phyloP scores from a whole-genome alignment of 2,329 filamentous ascomycete genomes.

The Talaromyces atroroseus region DNA sequence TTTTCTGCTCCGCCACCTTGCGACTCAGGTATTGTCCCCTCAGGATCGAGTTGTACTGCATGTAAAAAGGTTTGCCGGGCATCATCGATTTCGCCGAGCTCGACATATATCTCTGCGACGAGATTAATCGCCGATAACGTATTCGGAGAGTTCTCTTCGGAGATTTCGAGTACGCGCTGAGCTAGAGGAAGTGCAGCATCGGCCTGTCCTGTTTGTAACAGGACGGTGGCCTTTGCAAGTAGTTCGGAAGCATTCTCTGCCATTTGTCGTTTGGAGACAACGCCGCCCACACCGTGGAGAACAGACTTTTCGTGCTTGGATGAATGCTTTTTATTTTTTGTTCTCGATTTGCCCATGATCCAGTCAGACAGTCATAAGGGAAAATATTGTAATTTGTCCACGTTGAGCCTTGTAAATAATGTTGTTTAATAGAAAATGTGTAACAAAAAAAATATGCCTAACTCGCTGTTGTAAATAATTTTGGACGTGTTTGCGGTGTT shows the following conservation, averaged over 20 bases:
- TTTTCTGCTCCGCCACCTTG: conserved; percentile 84
- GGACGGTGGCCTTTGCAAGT: conserved; percentile 51
- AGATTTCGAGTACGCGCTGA: conserved; percentile 45
- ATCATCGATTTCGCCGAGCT: conserved; percentile 72
- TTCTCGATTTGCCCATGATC: conserved; percentile 50
- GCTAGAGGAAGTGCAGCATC: conserved; percentile 53
- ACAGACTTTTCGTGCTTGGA: conserved; percentile 40
- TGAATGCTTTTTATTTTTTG: conserved; percentile 39
- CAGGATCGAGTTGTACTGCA: conserved; percentile 69
- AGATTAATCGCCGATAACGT: conserved; percentile 61
- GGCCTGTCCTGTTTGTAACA: conserved; percentile 55
- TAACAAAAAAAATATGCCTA: conserved; percentile 20
- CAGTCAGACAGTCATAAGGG: neutral
- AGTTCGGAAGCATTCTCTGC: conserved; percentile 51
- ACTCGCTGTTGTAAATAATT: conserved; percentile 14
- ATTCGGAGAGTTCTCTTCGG: conserved; percentile 29
- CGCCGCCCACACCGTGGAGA: conserved; percentile 35
- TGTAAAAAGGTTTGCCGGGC: conserved; percentile 67
- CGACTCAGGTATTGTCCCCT: conserved; percentile 64
- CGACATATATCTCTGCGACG: conserved; percentile 74
- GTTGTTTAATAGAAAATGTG: too few species aligned
- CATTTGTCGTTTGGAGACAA: conserved; percentile 36
- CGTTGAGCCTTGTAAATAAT: too few species aligned
- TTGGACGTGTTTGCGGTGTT: conserved; percentile 36
- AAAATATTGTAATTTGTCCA: too few species aligned